A percentile compares a stretch with the other conserved stretches of the same genome.
Conservation (phyloP, 257 asterid genomes). For the Mentha longifolia region DNA sequence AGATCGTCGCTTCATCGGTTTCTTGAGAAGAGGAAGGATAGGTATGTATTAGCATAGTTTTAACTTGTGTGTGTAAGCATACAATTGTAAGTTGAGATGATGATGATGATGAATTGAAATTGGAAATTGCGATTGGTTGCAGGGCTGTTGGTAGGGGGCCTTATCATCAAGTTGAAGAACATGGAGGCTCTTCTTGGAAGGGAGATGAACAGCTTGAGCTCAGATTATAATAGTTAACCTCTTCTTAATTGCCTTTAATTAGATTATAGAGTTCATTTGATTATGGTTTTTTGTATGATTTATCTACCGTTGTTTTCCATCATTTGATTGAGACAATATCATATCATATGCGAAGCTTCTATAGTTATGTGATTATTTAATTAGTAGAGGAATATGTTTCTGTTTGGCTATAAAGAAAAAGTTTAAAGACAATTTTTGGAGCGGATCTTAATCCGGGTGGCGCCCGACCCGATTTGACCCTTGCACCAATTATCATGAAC, state of each 20-base stretch:
- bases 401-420: too few relatives aligned
- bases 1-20: slow-evolving; percentile 83
- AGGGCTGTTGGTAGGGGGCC: slow-evolving; percentile 71
- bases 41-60: slow-evolving; percentile 40
- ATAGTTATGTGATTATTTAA: not conserved
- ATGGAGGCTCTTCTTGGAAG: slow-evolving; percentile 42
- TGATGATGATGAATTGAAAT: too few relatives aligned
- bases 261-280: not conserved
- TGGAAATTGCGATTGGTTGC: not conserved
- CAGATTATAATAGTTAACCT: slow-evolving; percentile 43
- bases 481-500: too few relatives aligned
- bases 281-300: not conserved
- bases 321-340: not conserved
- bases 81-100: too few relatives aligned
- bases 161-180: slow-evolving; percentile 56
- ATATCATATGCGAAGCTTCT: not conserved
- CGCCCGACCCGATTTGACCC: too few relatives aligned
- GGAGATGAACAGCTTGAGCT: slow-evolving; percentile 66
- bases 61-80: not conserved
- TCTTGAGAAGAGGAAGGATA: slow-evolving; percentile 78
- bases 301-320: not conserved
- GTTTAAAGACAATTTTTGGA: too few relatives aligned
- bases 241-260: not conserved
- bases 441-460: too few relatives aligned
- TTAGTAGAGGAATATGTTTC: not conserved